These are phyloP conservation scores for Albifimbria verrucaria DNA, from an alignment of 2,329 filamentous ascomycete species.

Conservation along the genomic window DNA sequence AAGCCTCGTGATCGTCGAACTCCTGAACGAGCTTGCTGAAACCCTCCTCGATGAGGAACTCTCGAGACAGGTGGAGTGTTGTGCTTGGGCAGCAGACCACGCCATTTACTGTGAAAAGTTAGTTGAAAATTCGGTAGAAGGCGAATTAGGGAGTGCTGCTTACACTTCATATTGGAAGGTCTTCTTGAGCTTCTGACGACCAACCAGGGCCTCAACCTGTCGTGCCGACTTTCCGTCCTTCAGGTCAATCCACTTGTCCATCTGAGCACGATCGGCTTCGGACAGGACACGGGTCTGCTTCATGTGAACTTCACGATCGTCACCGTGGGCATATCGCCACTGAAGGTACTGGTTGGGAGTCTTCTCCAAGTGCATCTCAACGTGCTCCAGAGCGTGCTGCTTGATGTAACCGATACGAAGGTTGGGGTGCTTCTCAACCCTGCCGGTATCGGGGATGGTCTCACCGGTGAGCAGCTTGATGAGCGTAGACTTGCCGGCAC, in stretches of 20 bases:
- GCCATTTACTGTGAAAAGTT: slow-evolving; percentile 75
- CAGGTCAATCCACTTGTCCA: slow-evolving; percentile 86
- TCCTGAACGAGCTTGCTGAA: slow-evolving; percentile 95
- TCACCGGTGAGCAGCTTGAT: slow-evolving; percentile 97
- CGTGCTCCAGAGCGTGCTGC: slow-evolving; percentile 97
- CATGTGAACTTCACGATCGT: slow-evolving; percentile 94
- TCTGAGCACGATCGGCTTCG: slow-evolving; percentile 79
- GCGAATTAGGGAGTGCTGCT: slow-evolving; percentile 27
- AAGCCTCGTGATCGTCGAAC: slow-evolving; percentile 97
- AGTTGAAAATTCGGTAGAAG: slow-evolving; percentile 17
- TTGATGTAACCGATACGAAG: slow-evolving; percentile 99
- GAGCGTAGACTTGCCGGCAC: slow-evolving; percentile 95
- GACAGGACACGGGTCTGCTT: slow-evolving; percentile 95
- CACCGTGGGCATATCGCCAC: slow-evolving; percentile 96
- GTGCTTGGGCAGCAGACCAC: slow-evolving; percentile 81
- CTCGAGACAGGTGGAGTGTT: slow-evolving; percentile 91
- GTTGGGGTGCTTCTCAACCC: slow-evolving; percentile 97
- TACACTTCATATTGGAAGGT: slow-evolving; percentile 96
- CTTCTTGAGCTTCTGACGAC: slow-evolving; percentile 99
- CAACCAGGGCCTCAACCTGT: slow-evolving; percentile 84
- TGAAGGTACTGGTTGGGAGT: slow-evolving; percentile 98
- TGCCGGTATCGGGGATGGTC: slow-evolving; percentile 75
- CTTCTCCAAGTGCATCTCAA: slow-evolving; percentile 99
- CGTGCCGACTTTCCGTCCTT: slow-evolving; percentile 75
- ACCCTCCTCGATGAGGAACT: slow-evolving; percentile 81